Evolutionary conservation across 345 rosid genomes (phyloP).

Genomic region (Lagerstroemia speciosa): DNA sequence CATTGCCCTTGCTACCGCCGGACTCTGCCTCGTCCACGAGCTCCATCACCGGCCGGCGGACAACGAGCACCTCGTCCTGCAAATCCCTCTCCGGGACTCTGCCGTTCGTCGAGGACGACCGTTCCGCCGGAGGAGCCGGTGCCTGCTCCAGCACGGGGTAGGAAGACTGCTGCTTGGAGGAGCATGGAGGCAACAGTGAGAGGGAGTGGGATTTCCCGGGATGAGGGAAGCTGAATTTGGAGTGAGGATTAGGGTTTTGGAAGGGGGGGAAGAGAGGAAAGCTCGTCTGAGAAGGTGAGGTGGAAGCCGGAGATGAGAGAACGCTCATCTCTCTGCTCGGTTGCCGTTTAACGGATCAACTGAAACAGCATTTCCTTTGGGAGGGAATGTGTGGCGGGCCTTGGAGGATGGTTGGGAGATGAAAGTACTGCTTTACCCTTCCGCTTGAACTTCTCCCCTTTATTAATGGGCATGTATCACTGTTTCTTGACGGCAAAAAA

Average conservation of each 20-base stretch:
- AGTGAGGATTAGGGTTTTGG: slow-evolving; percentile 25
- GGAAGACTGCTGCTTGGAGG: slow-evolving; percentile 11
- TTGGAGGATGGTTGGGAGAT: slow-evolving; percentile 8
- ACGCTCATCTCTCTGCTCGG: slow-evolving; percentile 3
- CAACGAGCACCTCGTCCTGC: slow-evolving; percentile 33
- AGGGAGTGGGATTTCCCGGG: slow-evolving; percentile 23
- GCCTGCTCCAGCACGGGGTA: slow-evolving; percentile 13
- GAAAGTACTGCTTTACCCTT: slow-evolving; percentile 13
- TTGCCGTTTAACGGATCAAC: slow-evolving; percentile 34
- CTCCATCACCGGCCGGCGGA: slow-evolving; percentile 67
- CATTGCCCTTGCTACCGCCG: slow-evolving; percentile 9
- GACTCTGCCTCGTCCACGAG: slow-evolving; percentile 27
- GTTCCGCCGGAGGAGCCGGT: slow-evolving; percentile 11
- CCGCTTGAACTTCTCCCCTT: neutral
- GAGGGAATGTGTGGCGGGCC: slow-evolving; percentile 31
- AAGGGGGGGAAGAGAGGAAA: slow-evolving; percentile 36
- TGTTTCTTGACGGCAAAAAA: no score
- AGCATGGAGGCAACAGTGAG: slow-evolving; percentile 20
- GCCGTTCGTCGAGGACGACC: slow-evolving; percentile 16
- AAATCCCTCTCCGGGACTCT: slow-evolving; percentile 29
- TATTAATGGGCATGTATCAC: neutral
- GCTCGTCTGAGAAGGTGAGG: slow-evolving; percentile 27
- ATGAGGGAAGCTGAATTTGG: slow-evolving; percentile 18
- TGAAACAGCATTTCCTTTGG: slow-evolving; percentile 11
- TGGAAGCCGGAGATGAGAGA: slow-evolving; percentile 42